Conservation (phyloP, 768 basidiomycete species). For the Crepidotus variabilis region DNA sequence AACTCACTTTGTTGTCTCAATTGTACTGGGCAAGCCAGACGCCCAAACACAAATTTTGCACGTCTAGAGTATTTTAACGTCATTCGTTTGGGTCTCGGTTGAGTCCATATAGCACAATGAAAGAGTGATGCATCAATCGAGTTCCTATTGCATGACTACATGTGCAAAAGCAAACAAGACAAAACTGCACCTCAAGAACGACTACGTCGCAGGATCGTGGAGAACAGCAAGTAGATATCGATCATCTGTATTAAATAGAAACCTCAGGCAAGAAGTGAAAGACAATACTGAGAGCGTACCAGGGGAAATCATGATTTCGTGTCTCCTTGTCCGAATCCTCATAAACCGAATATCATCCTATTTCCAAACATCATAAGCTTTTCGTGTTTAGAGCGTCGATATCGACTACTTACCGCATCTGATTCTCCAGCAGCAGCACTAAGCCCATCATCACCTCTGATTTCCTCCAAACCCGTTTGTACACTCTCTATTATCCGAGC, state of each 20-base stretch:
- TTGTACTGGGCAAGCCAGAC: too few relatives aligned
- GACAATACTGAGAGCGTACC: conserved; percentile 41
- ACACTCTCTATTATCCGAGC: conserved; percentile 76
- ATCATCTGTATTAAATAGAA: conserved; percentile 49
- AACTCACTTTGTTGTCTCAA: too few relatives aligned
- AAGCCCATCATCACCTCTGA: conserved; percentile 51
- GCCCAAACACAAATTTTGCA: too few relatives aligned
- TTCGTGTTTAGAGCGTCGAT: background rate
- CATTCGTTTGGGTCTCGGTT: too few relatives aligned
- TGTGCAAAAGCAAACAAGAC: too few relatives aligned
- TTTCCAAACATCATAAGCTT: background rate
- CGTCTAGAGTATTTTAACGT: too few relatives aligned
- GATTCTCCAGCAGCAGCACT: conserved; percentile 27
- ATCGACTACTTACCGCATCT: conserved; percentile 46
- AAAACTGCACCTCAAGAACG: background rate
- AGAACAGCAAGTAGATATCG: conserved; percentile 81
- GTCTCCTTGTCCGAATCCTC: conserved; percentile 85
- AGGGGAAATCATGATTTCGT: conserved; percentile 94
- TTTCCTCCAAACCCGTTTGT: conserved; percentile 74
- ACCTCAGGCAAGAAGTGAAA: background rate
- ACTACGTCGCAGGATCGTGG: conserved; percentile 63
- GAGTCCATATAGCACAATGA: too few relatives aligned
- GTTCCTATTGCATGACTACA: too few relatives aligned
- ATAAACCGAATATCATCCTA: conserved; percentile 88
- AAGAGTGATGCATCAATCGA: too few relatives aligned